These are phyloP conservation scores for Leptographium lundbergii DNA, from an alignment of 2,329 filamentous ascomycete genomes.

Conservation along the genomic window DNA sequence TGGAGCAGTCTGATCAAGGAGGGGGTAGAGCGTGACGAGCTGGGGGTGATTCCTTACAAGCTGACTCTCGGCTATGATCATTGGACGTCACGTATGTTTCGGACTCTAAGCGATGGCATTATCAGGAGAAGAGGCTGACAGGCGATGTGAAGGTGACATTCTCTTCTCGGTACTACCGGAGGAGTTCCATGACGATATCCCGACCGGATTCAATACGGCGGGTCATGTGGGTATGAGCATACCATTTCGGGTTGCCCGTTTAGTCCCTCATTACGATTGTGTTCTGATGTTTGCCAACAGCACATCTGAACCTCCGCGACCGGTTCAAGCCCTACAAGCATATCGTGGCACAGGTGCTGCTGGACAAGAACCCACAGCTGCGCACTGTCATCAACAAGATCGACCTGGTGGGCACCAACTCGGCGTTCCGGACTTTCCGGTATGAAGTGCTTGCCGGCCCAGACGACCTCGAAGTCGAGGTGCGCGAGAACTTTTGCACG, in stretches of 20 bases:
- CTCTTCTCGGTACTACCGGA: constrained; percentile 71
- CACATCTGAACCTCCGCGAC: constrained; percentile 80
- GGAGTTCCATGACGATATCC: constrained; percentile 67
- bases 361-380: constrained; percentile 78
- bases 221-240: constrained; percentile 58
- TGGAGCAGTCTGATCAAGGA: constrained; percentile 62
- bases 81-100: constrained; percentile 62
- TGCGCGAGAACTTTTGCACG: constrained; percentile 70
- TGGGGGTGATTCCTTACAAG: constrained; percentile 63
- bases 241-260: constrained; percentile 4
- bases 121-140: constrained; percentile 10
- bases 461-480: constrained; percentile 70
- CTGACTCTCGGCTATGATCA: constrained; percentile 70
- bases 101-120: background rate
- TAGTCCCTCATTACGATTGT: constrained; percentile 1
- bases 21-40: constrained; percentile 52
- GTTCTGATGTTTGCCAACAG: constrained; percentile 25
- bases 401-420: constrained; percentile 74
- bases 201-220: constrained; percentile 74
- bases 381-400: constrained; percentile 93
- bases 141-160: constrained; percentile 52
- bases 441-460: constrained; percentile 82
- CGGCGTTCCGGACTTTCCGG: constrained; percentile 78
- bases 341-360: constrained; percentile 70
- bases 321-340: constrained; percentile 76